Base-by-base conservation (phyloP, 495 filamentous ascomycete species). In the Xylaria nigripes region DNA sequence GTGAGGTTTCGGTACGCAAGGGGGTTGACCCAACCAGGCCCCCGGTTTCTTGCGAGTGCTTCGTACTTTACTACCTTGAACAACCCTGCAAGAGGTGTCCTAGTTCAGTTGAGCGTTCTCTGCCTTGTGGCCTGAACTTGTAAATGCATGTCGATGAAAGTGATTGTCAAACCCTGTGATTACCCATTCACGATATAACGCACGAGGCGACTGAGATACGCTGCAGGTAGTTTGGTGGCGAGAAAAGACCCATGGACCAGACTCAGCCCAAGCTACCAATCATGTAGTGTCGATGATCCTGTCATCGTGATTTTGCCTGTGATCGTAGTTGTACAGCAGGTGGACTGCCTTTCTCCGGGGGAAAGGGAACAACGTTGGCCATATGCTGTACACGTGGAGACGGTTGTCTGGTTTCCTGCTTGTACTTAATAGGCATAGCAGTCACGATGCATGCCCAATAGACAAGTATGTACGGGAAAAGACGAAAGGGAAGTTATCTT, bases 81-180 rank as follows among this genome's bases (percentile, higher is more conserved):
- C n/a, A n/a, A n/a, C n/a, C n/a, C n/a, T n/a, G n/a, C n/a, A n/a
- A n/a, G n/a, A n/a, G n/a, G 27, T 29, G 27, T 2, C 32, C 13
- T 15, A 15, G 32, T 12, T 7, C 32, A 10, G 32, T 41, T 16
- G 36, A 27, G 22, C 30, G 15, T n/a, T 42, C 42, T 54, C 18
- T 44, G 51, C 51, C 44, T 43, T 48, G n/a, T 25, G 34, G 21
- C 21, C 42, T 38, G 22, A 32, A 18, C 24, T 16, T 8, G 27
- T 44, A 32, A 16, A 54, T 54, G 51, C 51, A 54, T 18, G 51
- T 48, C 24, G 51, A 48, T 54, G 22, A 48, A 54, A 54, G 13
- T 32, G 44, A 42, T 25, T 23, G 45, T 16, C 21, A 42, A 44
- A 32, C 29, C 24, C 51, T 54, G 51, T 44, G 47, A 23, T 34